Evolutionary conservation across 2,329 filamentous ascomycete species (phyloP), one percentile per base, ranked within the genome.

Genomic region (Penicillium sp.): DNA sequence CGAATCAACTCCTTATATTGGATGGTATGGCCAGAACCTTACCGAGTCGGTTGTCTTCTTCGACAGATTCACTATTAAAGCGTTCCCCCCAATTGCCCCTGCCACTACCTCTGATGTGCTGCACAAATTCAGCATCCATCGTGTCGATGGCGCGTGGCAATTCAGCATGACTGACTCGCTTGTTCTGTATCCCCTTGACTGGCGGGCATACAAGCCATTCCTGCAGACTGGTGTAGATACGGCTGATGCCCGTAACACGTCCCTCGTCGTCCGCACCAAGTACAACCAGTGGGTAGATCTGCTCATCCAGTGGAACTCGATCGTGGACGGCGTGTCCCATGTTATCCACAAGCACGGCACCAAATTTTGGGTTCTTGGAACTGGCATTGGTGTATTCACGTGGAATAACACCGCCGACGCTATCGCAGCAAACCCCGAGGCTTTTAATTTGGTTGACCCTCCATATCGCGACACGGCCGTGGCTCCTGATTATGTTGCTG

Each of bases 331-430:
- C 13, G 57, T 69, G n/a, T 60, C 67, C 61, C 63, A 69, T 46
- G 45, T 69, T 23, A 85, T 90, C 58, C 88, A 90, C 79, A 89
- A 89, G 76, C 88, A 90, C 73, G 83, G 84, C 47, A 86, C 84
- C 69, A 87, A 87, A 70, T 86, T 84, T 74, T 89, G 82, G 65
- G 74, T 83, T 23, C 80, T 90, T 23, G 88, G 87, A 0, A 63
- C 74, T 0, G 87, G 86, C 1, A 69, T 65, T 0, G 84, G 84
- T 0, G 62, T 67, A 1, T 90, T 86, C 66, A 81, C 73, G 6
- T 89, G 82, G 78, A 70, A 69, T 2, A 81, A 79, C 0, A 84
- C 88, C 0, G 84, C 80, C 0, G 84, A 87, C 58, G 87, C 87
- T 0, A 76, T 80, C 3, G 70, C 74, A 17, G 79, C 76, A 4